Evolutionary conservation across 257 asterid species (phyloP), one percentile per base, ranked within the genome.

Genomic region (Ballota nigra): DNA sequence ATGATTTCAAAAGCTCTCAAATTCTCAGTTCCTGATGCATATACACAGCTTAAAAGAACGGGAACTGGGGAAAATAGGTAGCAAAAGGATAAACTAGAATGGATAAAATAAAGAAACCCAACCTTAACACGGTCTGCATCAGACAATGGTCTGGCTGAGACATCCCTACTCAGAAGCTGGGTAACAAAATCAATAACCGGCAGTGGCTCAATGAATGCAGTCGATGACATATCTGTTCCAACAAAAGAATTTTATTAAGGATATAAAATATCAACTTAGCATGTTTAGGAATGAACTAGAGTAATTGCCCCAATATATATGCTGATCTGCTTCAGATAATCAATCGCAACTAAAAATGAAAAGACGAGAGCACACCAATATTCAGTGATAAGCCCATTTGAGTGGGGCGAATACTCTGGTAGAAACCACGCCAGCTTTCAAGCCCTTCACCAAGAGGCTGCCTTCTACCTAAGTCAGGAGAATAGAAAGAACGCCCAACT

Each of bases 121-220:
- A 95, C 99, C 96, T 95, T 95, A 13, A 95, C 96, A 40, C 98
- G 96, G 72, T 90, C 98, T 78, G 99, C 87, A 78, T 95, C 99
- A 53, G 96, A 86, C 52, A 95, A 82, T 51, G 95, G 95, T 45
- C 98, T 83, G 19, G 92, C 67, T 1, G 91, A 74, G 4, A 88
- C 89, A 63, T 92, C 98, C 78, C 96, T 82, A 71, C 83, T 90
- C 56, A 92, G 91, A 78, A 95, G 96, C 81, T 90, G 94, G 45
- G 87, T 41, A 7, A 92, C 98, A 71, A 95, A 95, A 16, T 87
- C 97, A 52, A 92, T 87, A 11, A 95, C 97, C 4, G 94, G 95
- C 15, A 95, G 91, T 55, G 99, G 96, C 86, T 92, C 99, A 49
- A 95, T 90, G 82, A 95, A 95, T 5, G 98, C 96, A 33, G 98